Evolutionary conservation across 768 basidiomycete species (phyloP), one percentile per base, ranked within the genome.

Genomic region (Auricularia sp.): DNA sequence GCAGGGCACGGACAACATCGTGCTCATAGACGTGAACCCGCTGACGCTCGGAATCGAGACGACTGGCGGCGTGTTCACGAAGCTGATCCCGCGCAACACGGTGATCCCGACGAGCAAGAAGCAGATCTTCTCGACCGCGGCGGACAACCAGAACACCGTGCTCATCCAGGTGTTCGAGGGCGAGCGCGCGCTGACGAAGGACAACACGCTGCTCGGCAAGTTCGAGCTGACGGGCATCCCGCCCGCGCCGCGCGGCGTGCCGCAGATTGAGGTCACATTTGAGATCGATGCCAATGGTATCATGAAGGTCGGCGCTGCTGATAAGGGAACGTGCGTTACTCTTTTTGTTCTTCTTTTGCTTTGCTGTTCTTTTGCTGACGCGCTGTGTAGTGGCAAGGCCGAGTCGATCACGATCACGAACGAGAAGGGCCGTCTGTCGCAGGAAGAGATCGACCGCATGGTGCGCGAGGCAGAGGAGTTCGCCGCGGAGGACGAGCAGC

Each of bases 31-130:
- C 76, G 93, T 98, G 74, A 90, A 88, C 80, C 94, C 96, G 34
- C 85, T 98, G 47, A 96, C 96, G 36, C 92, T 98, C 74, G 95
- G 96, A 85, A 99, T 98, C 71, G 96, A 98, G 84, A 98, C 95
- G 71, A 96, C 95, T 45, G 94, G 96, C 72, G 94, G 94, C 75
- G 94, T 98, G 71, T 92, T 98, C 83, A 98, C 94, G 70, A 97
- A 96, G 78, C 83, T 99, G 72, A 98, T 99, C 72, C 84, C 93
- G 67, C 89, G 96, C 71, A 98, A 98, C 86, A 98, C 96, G 54
- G 93, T 96, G 73, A 94, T 98, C 75, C 96, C 96, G 66, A 98
- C 95, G 71, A 89, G 90, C 82, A 98, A 98, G 83, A 87, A 86
- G 67, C 94, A 98, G 79, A 96, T 72, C 4, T 45, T 34, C 29